Evolutionary conservation across 257 asterid genomes (phyloP).

Genomic region (Lycium barbarum): DNA sequence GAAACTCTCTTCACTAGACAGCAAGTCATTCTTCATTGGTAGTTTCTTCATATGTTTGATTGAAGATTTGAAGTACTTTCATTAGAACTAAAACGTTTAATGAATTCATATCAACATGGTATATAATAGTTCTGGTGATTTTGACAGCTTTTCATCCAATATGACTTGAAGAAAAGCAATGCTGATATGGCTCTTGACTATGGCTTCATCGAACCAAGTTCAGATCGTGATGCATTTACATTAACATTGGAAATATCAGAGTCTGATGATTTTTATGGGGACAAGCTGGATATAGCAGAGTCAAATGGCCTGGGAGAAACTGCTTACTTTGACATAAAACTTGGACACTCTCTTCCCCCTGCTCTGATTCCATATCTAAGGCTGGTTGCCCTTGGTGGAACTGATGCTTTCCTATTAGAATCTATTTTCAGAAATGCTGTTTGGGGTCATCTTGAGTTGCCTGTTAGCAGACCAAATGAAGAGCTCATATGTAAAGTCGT

Average conservation of each 20-base stretch:
- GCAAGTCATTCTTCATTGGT: neutral
- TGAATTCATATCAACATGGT: neutral
- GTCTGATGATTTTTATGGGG: slow-evolving; percentile 68
- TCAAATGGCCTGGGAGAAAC: slow-evolving; percentile 68
- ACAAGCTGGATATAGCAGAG: slow-evolving; percentile 93
- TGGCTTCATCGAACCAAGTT: slow-evolving; percentile 71
- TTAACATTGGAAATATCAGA: slow-evolving; percentile 82
- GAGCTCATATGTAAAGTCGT: slow-evolving; percentile 83
- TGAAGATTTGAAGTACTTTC: too few species aligned
- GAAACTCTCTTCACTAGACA: too few species aligned
- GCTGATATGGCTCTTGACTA: slow-evolving; percentile 98
- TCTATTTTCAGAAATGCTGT: slow-evolving; percentile 77
- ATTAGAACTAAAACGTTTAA: neutral
- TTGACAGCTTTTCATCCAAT: slow-evolving; percentile 81
- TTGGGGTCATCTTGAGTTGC: slow-evolving; percentile 87
- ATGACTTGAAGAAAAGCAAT: slow-evolving; percentile 83
- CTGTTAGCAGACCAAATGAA: slow-evolving; percentile 87
- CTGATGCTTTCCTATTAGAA: slow-evolving; percentile 90
- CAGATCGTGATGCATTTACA: slow-evolving; percentile 82
- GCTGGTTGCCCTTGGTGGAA: slow-evolving; percentile 80
- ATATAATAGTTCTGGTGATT: slow-evolving; percentile 16
- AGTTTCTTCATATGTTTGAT: neutral
- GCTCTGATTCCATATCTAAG: slow-evolving; percentile 80
- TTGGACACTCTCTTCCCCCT: slow-evolving; percentile 75
- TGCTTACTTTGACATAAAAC: slow-evolving; percentile 80